Conservation (phyloP, 805 yeast genomes). For the Spathaspora hagerdaliae region DNA sequence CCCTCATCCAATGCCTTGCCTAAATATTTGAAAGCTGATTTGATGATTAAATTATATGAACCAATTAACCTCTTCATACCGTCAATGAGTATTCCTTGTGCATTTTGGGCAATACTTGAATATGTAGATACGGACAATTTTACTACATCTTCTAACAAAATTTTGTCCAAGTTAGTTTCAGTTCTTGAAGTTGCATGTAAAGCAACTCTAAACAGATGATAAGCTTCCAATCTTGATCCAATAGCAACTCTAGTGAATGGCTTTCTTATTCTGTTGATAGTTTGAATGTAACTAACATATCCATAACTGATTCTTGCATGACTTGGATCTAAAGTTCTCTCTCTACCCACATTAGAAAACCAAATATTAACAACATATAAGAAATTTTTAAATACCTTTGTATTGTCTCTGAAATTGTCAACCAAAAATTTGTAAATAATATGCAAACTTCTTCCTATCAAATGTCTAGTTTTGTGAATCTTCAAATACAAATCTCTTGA, state of each 20-base stretch:
- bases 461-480: conserved; percentile 58
- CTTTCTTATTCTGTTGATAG: conserved; percentile 58
- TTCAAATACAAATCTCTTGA: conserved; percentile 26
- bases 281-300: conserved; percentile 55
- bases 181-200: conserved; percentile 70
- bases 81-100: conserved; percentile 63
- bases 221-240: conserved; percentile 69
- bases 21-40: conserved; percentile 46
- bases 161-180: conserved; percentile 61
- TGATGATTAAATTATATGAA: conserved; percentile 54
- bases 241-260: conserved; percentile 75
- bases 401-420: conserved; percentile 55
- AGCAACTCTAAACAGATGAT: conserved; percentile 70
- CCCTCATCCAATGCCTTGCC: conserved; percentile 45
- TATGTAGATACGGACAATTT: conserved; percentile 65
- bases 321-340: conserved; percentile 54
- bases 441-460: conserved; percentile 64
- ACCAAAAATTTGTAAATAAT: conserved; percentile 45
- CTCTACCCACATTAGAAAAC: conserved; percentile 78
- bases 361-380: conserved; percentile 67
- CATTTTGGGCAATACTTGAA: conserved; percentile 62
- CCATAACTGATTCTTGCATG: conserved; percentile 54
- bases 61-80: conserved; percentile 69
- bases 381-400: conserved; percentile 56
- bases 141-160: conserved; percentile 63